Percentiles rank a stretch among this genome's conserved stretches.
Evolutionary conservation across 2,329 filamentous ascomycete species (phyloP).

Genomic region (Phoma sp.): DNA sequence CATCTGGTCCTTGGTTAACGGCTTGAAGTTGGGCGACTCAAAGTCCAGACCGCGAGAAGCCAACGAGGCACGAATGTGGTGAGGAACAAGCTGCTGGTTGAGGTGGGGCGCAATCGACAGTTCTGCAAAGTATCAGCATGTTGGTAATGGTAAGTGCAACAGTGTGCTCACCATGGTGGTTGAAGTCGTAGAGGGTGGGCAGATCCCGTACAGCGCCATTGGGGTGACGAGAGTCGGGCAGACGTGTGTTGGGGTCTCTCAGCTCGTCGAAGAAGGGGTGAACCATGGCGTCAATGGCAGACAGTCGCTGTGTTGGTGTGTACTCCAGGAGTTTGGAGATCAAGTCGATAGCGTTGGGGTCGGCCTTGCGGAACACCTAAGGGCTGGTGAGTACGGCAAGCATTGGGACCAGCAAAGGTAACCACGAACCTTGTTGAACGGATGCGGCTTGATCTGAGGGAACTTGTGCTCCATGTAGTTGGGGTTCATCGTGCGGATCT

Average conservation of each 20-base stretch:
- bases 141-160: background rate
- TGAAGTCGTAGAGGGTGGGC: slow-evolving; percentile 90
- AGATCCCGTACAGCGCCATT: slow-evolving; percentile 81
- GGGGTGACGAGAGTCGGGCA: slow-evolving; percentile 92
- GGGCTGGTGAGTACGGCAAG: slow-evolving; percentile 10
- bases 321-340: slow-evolving; percentile 95
- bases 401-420: background rate
- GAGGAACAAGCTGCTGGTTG: slow-evolving; percentile 86
- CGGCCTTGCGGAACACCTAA: slow-evolving; percentile 93
- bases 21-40: slow-evolving; percentile 79
- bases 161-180: slow-evolving; percentile 77
- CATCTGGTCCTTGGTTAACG: slow-evolving; percentile 93
- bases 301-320: slow-evolving; percentile 92
- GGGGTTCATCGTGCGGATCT: slow-evolving; percentile 99
- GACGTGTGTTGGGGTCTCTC: slow-evolving; percentile 84
- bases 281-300: slow-evolving; percentile 94
- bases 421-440: slow-evolving; percentile 81
- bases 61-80: slow-evolving; percentile 77
- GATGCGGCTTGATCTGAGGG: slow-evolving; percentile 98
- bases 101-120: slow-evolving; percentile 91
- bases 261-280: slow-evolving; percentile 99
- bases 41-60: slow-evolving; percentile 84
- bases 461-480: slow-evolving; percentile 99
- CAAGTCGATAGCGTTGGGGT: slow-evolving; percentile 89
- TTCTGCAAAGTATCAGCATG: slow-evolving; percentile 63